phyloP scores from a whole-genome alignment of 2,329 filamentous ascomycete genomes.

The Fusarium sp. region DNA sequence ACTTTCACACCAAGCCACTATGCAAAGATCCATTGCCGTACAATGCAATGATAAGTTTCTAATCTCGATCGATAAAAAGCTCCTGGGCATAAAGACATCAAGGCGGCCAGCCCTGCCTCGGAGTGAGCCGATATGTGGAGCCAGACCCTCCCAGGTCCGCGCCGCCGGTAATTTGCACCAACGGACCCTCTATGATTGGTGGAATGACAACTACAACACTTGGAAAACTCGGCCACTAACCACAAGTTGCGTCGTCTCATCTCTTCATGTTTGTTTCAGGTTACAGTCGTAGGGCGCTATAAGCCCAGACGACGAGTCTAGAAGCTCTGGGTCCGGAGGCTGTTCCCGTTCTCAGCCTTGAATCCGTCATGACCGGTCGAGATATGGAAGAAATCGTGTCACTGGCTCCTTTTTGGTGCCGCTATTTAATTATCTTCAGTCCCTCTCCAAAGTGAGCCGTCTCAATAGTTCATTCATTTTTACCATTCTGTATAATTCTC shows the following conservation, averaged over 20 bases:
- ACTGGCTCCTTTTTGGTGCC: background rate
- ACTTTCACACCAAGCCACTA: background rate
- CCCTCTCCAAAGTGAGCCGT: background rate
- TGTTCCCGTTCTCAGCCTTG: background rate
- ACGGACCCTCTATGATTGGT: background rate
- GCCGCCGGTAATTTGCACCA: background rate
- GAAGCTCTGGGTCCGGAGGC: background rate
- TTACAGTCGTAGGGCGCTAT: background rate
- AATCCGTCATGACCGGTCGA: background rate
- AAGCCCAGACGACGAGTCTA: background rate
- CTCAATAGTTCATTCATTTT: background rate
- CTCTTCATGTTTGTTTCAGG: background rate
- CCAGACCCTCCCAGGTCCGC: background rate
- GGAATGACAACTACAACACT: background rate
- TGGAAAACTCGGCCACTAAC: background rate
- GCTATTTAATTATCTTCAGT: background rate
- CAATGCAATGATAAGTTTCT: background rate
- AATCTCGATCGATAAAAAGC: background rate
- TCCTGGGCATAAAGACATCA: background rate
- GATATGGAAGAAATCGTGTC: background rate
- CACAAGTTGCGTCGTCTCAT: background rate
- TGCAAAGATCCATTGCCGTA: background rate
- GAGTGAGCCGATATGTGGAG: background rate
- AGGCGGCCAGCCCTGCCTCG: background rate
- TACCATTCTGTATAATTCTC: background rate